Percentiles rank a stretch among this genome's conserved stretches.
Evolutionary conservation across 768 basidiomycete genomes (phyloP).

Genomic region (Tulasnella sp.): DNA sequence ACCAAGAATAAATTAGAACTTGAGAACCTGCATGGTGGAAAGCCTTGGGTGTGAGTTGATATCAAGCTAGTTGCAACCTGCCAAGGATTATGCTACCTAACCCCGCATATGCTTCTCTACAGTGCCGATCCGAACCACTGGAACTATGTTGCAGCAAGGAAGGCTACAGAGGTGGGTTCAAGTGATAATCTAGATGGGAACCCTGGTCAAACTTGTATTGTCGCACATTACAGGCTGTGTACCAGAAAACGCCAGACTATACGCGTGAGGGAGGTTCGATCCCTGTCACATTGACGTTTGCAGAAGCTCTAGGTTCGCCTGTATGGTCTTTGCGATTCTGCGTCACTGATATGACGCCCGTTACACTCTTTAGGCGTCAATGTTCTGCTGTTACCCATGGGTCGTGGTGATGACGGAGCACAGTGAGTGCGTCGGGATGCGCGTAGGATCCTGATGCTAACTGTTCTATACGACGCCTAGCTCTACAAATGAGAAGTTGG

Average conservation of each 20-base stretch:
- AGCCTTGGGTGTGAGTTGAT: constrained; percentile 60
- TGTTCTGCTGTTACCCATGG: constrained; percentile 84
- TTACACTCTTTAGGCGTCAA: constrained; percentile 38
- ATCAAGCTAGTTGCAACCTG: constrained; percentile 19
- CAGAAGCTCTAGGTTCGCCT: constrained; percentile 69
- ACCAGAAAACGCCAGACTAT: constrained; percentile 64
- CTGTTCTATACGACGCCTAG: constrained; percentile 30
- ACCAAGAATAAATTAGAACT: constrained; percentile 71
- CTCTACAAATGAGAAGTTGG: constrained; percentile 92
- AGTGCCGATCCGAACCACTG: constrained; percentile 68
- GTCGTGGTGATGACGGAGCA: constrained; percentile 87
- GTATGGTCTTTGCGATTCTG: not conserved
- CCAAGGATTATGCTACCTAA: constrained; percentile 19
- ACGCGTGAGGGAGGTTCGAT: constrained; percentile 92
- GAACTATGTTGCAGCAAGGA: constrained; percentile 84
- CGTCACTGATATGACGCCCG: not conserved
- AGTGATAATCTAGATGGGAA: not conserved
- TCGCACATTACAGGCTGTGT: constrained; percentile 34
- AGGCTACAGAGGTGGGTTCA: constrained; percentile 57
- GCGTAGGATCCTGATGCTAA: not conserved
- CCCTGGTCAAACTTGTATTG: not conserved
- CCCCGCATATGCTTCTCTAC: not conserved
- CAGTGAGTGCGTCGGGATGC: constrained; percentile 43
- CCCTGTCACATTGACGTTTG: constrained; percentile 88
- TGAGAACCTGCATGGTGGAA: constrained; percentile 68